Conservation (phyloP, 2,329 filamentous ascomycete genomes). For the Parascedosporium putredinis region DNA sequence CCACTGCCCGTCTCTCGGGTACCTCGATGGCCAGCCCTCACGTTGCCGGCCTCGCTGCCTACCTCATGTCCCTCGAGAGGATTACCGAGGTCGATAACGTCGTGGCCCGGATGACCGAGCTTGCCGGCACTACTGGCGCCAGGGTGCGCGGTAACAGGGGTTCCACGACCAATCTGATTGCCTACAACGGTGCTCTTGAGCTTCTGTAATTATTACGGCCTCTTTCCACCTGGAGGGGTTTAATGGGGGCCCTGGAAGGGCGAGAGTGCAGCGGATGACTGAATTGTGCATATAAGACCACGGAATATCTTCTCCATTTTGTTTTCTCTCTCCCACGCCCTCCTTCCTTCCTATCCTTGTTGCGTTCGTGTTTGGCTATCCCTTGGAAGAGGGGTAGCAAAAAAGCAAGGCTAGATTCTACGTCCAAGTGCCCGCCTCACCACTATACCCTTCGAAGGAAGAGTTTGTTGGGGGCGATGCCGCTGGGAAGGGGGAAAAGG, state of each 20-base stretch:
- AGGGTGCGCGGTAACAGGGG: conserved; percentile 28
- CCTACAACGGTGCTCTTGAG: conserved; percentile 38
- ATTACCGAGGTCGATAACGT: conserved; percentile 34
- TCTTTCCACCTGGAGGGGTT: too few relatives aligned
- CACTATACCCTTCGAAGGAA: too few relatives aligned
- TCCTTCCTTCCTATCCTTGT: too few relatives aligned
- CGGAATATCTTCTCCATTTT: not conserved
- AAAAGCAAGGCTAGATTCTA: too few relatives aligned
- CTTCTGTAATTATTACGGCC: conserved; percentile 6
- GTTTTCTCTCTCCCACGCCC: too few relatives aligned
- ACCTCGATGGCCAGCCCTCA: conserved; percentile 59
- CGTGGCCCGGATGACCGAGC: conserved; percentile 37
- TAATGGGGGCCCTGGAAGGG: too few relatives aligned
- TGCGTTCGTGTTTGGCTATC: too few relatives aligned
- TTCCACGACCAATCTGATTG: conserved; percentile 41
- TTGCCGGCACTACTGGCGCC: conserved; percentile 37
- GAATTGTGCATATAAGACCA: not conserved
- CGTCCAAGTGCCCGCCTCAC: too few relatives aligned
- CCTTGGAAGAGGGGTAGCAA: too few relatives aligned
- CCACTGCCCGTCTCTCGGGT: conserved; percentile 35
- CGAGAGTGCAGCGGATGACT: too few relatives aligned
- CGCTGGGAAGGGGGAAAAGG: too few relatives aligned
- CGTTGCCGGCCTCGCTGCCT: conserved; percentile 57
- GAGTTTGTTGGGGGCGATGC: too few relatives aligned
- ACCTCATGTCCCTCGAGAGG: conserved; percentile 49